These are phyloP conservation scores for Elaeis guineensis DNA, from an alignment of 176 grass and related monocot genomes.

Conservation along the genomic window DNA sequence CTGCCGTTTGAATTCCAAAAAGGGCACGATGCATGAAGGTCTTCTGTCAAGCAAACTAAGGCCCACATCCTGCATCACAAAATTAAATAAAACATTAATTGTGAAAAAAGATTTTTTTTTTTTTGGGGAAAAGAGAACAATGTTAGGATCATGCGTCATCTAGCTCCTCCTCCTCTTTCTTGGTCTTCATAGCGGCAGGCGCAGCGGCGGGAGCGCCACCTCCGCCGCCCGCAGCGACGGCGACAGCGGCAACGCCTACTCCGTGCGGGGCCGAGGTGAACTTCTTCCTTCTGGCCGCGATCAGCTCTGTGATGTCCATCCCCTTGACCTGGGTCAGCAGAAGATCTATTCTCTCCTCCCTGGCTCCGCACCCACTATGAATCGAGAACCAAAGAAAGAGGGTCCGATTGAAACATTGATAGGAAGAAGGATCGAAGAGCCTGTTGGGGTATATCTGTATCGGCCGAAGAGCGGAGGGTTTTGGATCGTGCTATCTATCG, in stretches of 20 bases:
- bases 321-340: background rate
- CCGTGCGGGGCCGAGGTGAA: background rate
- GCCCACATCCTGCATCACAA: background rate
- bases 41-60: background rate
- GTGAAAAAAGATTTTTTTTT: background rate
- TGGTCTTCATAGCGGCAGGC: background rate
- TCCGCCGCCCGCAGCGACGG: background rate
- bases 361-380: slow-evolving; percentile 1
- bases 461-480: too few species aligned
- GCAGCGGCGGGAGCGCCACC: background rate
- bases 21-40: too few species aligned
- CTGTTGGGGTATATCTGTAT: too few species aligned
- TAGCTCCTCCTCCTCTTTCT: slow-evolving; percentile 4
- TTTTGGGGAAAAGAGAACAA: too few species aligned
- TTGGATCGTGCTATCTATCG: too few species aligned
- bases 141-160: background rate
- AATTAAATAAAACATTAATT: background rate
- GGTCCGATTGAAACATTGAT: background rate
- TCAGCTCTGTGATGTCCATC: background rate
- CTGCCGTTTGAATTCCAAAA: too few species aligned
- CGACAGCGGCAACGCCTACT: background rate
- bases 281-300: background rate
- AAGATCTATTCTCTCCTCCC: background rate
- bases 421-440: too few species aligned
- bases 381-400: too few species aligned